Evolutionary conservation across 805 yeast species (phyloP).

Genomic region (Wickerhamiella nectarea): DNA sequence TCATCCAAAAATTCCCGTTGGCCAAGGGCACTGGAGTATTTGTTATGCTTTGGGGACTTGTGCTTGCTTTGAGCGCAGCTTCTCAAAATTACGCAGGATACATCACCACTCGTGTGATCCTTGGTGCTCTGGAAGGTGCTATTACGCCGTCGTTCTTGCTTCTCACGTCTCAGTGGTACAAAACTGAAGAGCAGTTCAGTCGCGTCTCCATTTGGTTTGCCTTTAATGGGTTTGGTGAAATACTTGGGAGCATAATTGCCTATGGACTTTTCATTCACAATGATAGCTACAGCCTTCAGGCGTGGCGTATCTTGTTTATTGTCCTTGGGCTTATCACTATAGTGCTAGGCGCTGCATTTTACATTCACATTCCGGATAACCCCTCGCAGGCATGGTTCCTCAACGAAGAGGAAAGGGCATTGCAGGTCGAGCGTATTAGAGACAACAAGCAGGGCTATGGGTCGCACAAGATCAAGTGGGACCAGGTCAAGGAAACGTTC

Average conservation of each 20-base stretch:
- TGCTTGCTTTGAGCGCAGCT: constrained; percentile 34
- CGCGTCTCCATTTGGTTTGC: constrained; percentile 33
- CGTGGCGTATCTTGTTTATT: constrained; percentile 46
- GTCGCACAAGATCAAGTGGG: constrained; percentile 36
- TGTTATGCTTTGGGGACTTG: constrained; percentile 36
- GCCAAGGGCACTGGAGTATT: constrained; percentile 35
- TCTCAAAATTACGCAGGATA: constrained; percentile 33
- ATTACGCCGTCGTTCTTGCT: constrained; percentile 46
- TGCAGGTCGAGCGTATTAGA: constrained; percentile 40
- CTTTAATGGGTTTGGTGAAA: constrained; percentile 32
- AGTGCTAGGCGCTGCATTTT: constrained; percentile 22
- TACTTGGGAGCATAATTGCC: constrained; percentile 37
- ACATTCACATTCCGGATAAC: constrained; percentile 34
- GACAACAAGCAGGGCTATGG: constrained; percentile 45
- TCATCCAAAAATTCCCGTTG: constrained; percentile 45
- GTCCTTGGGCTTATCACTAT: constrained; percentile 45
- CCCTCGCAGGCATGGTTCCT: constrained; percentile 38
- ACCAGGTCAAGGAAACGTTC: constrained; percentile 40
- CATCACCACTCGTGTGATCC: constrained; percentile 33
- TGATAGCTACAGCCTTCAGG: constrained; percentile 18
- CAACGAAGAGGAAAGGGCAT: constrained; percentile 33
- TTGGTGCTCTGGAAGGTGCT: constrained; percentile 40
- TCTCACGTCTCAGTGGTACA: constrained; percentile 47
- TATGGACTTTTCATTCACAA: constrained; percentile 27
- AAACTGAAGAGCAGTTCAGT: constrained; percentile 33